Evolutionary conservation across 164 flowering plant species (phyloP).

Genomic region (Vitis amurensis): DNA sequence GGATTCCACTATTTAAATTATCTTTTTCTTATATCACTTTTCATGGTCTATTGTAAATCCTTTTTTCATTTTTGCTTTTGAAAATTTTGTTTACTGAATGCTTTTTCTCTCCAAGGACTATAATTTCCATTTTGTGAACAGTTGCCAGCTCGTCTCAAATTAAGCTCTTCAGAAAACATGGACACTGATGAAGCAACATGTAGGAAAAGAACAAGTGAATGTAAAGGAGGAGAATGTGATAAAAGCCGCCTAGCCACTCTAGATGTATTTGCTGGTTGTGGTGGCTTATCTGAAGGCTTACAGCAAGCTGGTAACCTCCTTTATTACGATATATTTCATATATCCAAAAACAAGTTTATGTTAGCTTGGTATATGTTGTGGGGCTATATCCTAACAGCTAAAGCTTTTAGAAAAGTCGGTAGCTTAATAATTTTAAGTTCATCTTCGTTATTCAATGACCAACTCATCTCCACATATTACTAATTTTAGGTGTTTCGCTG

Average conservation of each 20-base stretch:
- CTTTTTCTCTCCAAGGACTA: too few relatives aligned
- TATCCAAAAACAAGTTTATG: too few relatives aligned
- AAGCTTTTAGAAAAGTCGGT: too few relatives aligned
- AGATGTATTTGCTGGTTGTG: slow-evolving; percentile 99
- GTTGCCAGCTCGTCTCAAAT: slow-evolving; percentile 62
- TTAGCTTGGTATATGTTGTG: too few relatives aligned
- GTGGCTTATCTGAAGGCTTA: slow-evolving; percentile 91
- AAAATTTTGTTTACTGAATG: too few relatives aligned
- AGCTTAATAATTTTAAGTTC: too few relatives aligned
- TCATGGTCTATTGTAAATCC: not conserved
- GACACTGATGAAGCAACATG: slow-evolving; percentile 32
- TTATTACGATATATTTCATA: not conserved
- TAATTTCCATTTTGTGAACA: slow-evolving; percentile 20
- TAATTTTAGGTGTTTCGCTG: slow-evolving; percentile 54
- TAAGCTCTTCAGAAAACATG: slow-evolving; percentile 36
- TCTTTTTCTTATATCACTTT: too few relatives aligned
- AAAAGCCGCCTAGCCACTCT: slow-evolving; percentile 61
- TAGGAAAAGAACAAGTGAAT: slow-evolving; percentile 77
- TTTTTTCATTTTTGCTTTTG: too few relatives aligned
- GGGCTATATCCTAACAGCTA: too few relatives aligned
- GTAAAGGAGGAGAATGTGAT: slow-evolving; percentile 59
- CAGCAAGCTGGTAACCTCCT: slow-evolving; percentile 60
- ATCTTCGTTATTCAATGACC: not conserved
- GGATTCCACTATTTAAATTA: too few relatives aligned
- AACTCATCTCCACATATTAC: slow-evolving; percentile 1